Percentiles rank a stretch among this genome's conserved stretches.
These are phyloP conservation scores for Penicillium sp. DNA, from an alignment of 2,329 filamentous ascomycete genomes.

Conservation along the genomic window DNA sequence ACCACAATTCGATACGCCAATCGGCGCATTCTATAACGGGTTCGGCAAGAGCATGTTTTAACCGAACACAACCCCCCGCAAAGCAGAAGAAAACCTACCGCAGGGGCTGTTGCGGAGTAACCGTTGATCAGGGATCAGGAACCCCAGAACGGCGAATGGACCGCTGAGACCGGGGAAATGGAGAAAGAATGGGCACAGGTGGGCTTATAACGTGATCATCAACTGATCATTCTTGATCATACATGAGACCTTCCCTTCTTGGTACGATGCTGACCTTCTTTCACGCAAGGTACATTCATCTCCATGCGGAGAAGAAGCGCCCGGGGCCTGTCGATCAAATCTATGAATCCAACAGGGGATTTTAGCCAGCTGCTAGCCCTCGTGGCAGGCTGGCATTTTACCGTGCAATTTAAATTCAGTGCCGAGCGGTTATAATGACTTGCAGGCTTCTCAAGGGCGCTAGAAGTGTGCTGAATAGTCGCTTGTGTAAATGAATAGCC, in stretches of 20 bases:
- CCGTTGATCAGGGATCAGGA: neutral
- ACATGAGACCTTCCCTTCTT: neutral
- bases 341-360: neutral
- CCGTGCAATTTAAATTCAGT: neutral
- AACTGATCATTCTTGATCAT: neutral
- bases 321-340: slow-evolving; percentile 9
- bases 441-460: neutral
- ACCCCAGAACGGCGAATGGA: slow-evolving; percentile 1
- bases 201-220: neutral
- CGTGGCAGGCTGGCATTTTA: neutral
- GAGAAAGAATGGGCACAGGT: neutral
- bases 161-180: slow-evolving; percentile 3
- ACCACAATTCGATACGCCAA: slow-evolving; percentile 1
- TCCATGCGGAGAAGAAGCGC: neutral
- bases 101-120: neutral
- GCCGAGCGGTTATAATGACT: neutral
- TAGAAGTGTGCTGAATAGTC: neutral
- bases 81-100: neutral
- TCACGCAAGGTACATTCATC: neutral
- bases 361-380: neutral
- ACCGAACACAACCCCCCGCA: slow-evolving; percentile 12
- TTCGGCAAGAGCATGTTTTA: slow-evolving; percentile 17
- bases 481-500: neutral
- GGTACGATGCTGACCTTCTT: neutral
- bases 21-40: slow-evolving; percentile 13